Conservation (phyloP, 176 grass and related monocot species). For the Eleusine indica region DNA sequence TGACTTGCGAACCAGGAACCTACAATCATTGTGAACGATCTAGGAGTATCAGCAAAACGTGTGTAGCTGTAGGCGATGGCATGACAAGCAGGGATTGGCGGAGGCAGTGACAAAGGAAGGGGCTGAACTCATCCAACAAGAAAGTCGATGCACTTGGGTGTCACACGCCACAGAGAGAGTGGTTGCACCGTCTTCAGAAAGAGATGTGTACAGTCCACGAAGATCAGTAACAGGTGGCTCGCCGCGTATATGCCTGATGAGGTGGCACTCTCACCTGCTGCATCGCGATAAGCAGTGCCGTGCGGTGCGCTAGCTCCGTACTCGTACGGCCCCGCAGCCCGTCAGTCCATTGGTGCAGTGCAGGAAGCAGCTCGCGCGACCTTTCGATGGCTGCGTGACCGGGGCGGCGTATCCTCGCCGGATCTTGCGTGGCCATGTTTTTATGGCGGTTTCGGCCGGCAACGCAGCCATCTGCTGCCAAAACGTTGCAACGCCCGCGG, state of each 20-base stretch:
- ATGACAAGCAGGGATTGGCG: not conserved
- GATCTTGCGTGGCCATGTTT: not conserved
- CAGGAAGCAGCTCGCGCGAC: not conserved
- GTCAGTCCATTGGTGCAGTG: not conserved
- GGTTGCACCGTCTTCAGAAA: constrained; percentile 5
- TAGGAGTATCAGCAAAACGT: not conserved
- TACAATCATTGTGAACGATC: not conserved
- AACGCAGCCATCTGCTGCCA: no score
- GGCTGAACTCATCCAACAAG: not conserved
- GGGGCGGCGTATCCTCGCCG: no score
- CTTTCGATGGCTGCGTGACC: not conserved
- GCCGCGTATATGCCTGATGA: no score
- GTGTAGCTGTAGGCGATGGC: not conserved
- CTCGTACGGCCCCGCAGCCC: not conserved
- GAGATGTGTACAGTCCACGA: not conserved
- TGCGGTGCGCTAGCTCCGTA: not conserved
- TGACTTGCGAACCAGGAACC: not conserved
- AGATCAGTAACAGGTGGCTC: not conserved
- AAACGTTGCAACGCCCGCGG: not conserved
- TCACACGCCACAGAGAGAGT: not conserved
- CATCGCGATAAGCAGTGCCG: not conserved
- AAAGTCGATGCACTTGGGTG: not conserved
- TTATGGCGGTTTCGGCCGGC: not conserved
- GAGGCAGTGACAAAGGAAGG: not conserved
- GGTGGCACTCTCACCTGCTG: not conserved